phyloP scores from a whole-genome alignment of 2,329 filamentous ascomycete species.

The Ceratocystis variospora region DNA sequence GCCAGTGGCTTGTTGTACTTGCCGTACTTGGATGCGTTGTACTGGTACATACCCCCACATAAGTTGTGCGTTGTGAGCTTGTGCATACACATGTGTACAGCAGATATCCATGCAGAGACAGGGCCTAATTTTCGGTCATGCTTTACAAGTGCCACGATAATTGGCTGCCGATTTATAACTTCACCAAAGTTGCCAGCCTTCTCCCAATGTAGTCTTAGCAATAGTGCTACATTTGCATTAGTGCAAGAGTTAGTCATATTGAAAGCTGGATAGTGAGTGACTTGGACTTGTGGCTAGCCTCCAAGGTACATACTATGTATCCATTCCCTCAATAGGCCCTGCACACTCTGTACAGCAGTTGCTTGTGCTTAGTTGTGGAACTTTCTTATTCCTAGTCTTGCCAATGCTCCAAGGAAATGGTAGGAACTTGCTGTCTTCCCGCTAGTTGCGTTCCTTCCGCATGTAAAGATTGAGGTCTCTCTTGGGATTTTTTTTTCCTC shows the following conservation, averaged over 20 bases:
- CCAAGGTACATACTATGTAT: not conserved
- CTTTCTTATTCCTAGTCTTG: not conserved
- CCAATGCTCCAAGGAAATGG: slow-evolving; percentile 1
- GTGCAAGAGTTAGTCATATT: not conserved
- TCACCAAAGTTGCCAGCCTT: not conserved
- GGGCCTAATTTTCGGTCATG: not conserved
- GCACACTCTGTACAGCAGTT: not conserved
- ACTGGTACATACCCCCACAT: not conserved
- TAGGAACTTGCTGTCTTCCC: slow-evolving; percentile 5
- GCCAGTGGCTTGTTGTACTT: not conserved
- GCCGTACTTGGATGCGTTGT: not conserved
- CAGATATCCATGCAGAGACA: not conserved
- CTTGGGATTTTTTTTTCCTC: not conserved
- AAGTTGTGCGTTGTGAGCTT: not conserved
- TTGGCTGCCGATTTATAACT: not conserved
- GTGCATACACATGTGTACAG: not conserved
- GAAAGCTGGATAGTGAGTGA: not conserved
- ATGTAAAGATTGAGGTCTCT: slow-evolving; percentile 5
- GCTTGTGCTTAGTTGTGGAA: not conserved
- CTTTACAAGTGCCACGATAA: not conserved
- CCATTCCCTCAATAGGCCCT: not conserved
- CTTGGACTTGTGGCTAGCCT: not conserved
- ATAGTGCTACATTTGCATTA: not conserved
- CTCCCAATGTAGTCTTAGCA: not conserved
- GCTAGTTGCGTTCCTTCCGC: slow-evolving; percentile 7